phyloP scores from a whole-genome alignment of 768 basidiomycete species.

The Boletus pseudopeckii region DNA sequence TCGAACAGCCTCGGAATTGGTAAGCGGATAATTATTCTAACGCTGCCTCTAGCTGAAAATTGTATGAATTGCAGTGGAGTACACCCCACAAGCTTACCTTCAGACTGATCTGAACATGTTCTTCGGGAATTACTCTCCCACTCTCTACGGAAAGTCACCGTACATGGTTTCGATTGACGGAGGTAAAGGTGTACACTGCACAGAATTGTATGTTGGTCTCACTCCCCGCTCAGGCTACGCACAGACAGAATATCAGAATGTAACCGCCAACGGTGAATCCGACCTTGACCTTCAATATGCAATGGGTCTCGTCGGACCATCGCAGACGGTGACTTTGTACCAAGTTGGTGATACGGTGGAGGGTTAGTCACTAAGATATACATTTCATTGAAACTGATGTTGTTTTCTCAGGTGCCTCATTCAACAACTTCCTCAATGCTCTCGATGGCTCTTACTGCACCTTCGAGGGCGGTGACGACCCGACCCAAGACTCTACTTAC shows the following conservation, averaged over 20 bases:
- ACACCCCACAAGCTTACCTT: slow-evolving; percentile 30
- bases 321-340: slow-evolving; percentile 28
- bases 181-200: slow-evolving; percentile 12
- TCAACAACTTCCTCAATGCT: slow-evolving; percentile 36
- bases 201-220: background rate
- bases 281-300: slow-evolving; percentile 32
- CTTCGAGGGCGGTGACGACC: slow-evolving; percentile 35
- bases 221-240: slow-evolving; percentile 19
- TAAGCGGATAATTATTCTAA: slow-evolving; percentile 1
- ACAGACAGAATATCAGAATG: slow-evolving; percentile 25
- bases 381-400: slow-evolving; percentile 1
- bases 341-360: slow-evolving; percentile 30
- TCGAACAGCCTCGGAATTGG: slow-evolving; percentile 31
- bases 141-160: slow-evolving; percentile 24
- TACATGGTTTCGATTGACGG: slow-evolving; percentile 32
- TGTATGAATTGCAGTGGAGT: slow-evolving; percentile 25
- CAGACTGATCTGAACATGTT: slow-evolving; percentile 31
- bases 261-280: slow-evolving; percentile 30
- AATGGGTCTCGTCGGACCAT: slow-evolving; percentile 27
- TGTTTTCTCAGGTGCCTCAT: slow-evolving; percentile 22
- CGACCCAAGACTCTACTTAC: slow-evolving; percentile 25
- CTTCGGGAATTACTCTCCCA: slow-evolving; percentile 26
- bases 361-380: slow-evolving; percentile 9
- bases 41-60: background rate
- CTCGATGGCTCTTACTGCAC: slow-evolving; percentile 34